A percentile compares a stretch with the other conserved stretches of the same genome.
Evolutionary conservation across 352 stramenopile species (phyloP).

Genomic region (Pythium aquatile): DNA sequence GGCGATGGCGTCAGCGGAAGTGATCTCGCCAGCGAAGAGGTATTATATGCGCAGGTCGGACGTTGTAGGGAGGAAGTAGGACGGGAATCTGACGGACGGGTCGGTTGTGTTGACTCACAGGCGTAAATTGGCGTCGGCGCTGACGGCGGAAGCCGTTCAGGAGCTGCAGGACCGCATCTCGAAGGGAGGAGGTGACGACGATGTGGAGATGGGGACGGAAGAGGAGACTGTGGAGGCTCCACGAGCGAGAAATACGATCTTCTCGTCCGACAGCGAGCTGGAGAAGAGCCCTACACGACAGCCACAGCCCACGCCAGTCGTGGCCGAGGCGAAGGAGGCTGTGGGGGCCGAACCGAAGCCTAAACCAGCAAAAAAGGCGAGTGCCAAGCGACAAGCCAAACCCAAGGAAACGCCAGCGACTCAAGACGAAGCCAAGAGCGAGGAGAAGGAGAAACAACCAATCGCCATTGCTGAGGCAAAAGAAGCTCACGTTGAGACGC

Average conservation of each 20-base stretch:
- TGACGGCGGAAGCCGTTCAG: conserved; percentile 9
- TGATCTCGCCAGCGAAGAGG: conserved; percentile 6
- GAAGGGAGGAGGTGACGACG: conserved; percentile 4
- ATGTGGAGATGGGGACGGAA: conserved; percentile 3
- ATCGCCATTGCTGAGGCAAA: neutral
- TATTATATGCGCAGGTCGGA: neutral
- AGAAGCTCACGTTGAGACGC: neutral
- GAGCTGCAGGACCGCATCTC: conserved; percentile 21
- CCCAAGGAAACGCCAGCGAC: neutral
- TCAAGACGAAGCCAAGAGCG: neutral
- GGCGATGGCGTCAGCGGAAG: neutral
- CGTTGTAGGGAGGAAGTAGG: neutral
- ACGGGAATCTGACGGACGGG: neutral
- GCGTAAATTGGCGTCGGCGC: conserved; percentile 13
- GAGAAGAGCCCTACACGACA: conserved; percentile 4
- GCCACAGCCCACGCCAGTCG: neutral
- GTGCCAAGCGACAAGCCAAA: neutral
- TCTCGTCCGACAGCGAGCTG: conserved; percentile 20
- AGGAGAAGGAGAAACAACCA: conserved; percentile 10
- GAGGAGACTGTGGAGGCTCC: neutral
- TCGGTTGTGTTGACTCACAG: neutral
- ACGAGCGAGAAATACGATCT: conserved; percentile 16
- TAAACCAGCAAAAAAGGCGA: conserved; percentile 7
- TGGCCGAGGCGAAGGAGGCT: neutral
- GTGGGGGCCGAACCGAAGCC: neutral